phyloP scores from a whole-genome alignment of 306 rosid species.

The Chamaecrista fasciculata region DNA sequence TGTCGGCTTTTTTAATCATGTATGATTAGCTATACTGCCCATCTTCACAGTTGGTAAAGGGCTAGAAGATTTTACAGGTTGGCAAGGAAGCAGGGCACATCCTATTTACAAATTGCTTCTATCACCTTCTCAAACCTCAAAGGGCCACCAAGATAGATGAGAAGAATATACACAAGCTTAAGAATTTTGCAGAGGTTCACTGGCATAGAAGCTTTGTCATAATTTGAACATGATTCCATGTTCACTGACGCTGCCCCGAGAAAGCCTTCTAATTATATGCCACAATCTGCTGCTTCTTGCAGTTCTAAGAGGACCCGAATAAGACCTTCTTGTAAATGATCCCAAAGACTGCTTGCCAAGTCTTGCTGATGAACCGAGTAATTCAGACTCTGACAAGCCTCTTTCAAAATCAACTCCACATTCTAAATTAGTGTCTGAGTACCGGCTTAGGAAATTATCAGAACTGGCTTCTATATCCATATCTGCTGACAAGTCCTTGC shows the following conservation, averaged over 20 bases:
- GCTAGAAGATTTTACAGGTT: not conserved
- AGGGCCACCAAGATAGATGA: not conserved
- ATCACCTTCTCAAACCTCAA: constrained; percentile 20
- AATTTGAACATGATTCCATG: constrained; percentile 48
- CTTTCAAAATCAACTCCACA: constrained; percentile 45
- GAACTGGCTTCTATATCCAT: constrained; percentile 33
- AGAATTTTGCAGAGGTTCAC: constrained; percentile 16
- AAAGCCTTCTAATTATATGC: constrained; percentile 57
- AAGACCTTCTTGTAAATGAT: constrained; percentile 61
- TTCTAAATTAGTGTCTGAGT: constrained; percentile 39
- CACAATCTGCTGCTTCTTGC: too few relatives aligned
- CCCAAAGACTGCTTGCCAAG: constrained; percentile 39
- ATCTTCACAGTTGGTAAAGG: not conserved
- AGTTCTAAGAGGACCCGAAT: constrained; percentile 64
- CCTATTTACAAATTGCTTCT: constrained; percentile 21
- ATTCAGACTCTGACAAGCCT: constrained; percentile 52
- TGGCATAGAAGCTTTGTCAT: constrained; percentile 40
- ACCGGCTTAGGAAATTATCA: constrained; percentile 47
- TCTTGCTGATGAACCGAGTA: constrained; percentile 45
- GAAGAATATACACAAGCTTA: not conserved
- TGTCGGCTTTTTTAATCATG: not conserved
- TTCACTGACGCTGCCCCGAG: constrained; percentile 74
- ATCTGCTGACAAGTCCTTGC: constrained; percentile 42
- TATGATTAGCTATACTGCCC: not conserved
- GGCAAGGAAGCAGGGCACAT: constrained; percentile 3